phyloP scores from a whole-genome alignment of 176 grass and related monocot genomes.

The Aegilops tauschii region DNA sequence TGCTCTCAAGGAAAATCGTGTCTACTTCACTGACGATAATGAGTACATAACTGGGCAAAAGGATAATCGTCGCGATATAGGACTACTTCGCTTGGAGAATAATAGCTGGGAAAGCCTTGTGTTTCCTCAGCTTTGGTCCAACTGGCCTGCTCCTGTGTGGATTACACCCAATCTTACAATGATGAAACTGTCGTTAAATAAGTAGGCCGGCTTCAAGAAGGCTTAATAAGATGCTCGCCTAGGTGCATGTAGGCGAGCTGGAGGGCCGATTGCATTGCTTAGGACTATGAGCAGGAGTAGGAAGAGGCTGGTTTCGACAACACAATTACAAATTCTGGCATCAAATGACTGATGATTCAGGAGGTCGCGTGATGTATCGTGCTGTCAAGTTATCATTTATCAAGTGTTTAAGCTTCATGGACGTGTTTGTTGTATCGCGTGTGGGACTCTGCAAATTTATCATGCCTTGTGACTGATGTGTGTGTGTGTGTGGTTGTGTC shows the following conservation, averaged over 20 bases:
- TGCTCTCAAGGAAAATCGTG: background rate
- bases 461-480: too few relatives aligned
- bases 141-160: background rate
- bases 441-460: too few relatives aligned
- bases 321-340: too few relatives aligned
- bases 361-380: too few relatives aligned
- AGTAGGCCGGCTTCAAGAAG: background rate
- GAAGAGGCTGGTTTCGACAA: too few relatives aligned
- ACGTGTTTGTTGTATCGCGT: too few relatives aligned
- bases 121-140: background rate
- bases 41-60: too few relatives aligned
- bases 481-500: too few relatives aligned
- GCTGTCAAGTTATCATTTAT: too few relatives aligned
- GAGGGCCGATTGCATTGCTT: background rate
- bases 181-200: background rate
- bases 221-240: background rate
- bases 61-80: background rate
- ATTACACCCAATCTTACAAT: background rate
- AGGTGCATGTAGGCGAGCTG: background rate
- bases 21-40: background rate
- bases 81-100: background rate
- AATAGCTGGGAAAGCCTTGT: background rate
- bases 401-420: too few relatives aligned
- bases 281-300: background rate
- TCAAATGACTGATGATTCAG: too few relatives aligned